Evolutionary conservation across 306 rosid genomes (phyloP).

Genomic region (Hylodesmum podocarpum): DNA sequence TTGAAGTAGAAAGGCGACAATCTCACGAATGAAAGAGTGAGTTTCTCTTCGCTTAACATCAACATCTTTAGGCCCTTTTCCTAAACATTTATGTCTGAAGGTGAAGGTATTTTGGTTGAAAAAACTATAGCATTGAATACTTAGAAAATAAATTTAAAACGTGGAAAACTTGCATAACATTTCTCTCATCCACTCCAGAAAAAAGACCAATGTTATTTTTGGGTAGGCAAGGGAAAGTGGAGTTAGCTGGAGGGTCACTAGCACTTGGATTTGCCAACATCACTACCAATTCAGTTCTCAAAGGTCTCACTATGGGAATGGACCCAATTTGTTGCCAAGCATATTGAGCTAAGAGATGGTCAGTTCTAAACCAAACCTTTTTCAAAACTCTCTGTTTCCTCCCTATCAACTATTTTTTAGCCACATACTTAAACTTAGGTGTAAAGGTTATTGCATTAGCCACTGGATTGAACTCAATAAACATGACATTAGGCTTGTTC

Average conservation of each 20-base stretch:
- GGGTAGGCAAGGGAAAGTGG: conserved; percentile 76
- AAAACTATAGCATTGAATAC: too few relatives aligned
- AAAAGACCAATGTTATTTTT: conserved; percentile 86
- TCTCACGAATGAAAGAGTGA: too few relatives aligned
- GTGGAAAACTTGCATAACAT: too few relatives aligned
- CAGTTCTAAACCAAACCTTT: conserved; percentile 69
- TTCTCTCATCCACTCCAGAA: too few relatives aligned
- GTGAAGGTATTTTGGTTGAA: too few relatives aligned
- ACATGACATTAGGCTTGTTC: conserved; percentile 54
- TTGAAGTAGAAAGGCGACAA: too few relatives aligned
- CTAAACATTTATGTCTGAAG: too few relatives aligned
- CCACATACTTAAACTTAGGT: conserved; percentile 56
- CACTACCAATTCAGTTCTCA: conserved; percentile 70
- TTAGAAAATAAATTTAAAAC: too few relatives aligned
- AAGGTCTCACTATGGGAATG: conserved; percentile 84
- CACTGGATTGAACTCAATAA: conserved; percentile 70
- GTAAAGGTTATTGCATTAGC: conserved; percentile 78
- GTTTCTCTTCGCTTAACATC: too few relatives aligned
- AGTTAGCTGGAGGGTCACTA: conserved; percentile 85
- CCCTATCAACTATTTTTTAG: conserved; percentile 67
- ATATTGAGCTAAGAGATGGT: conserved; percentile 71
- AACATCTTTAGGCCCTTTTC: too few relatives aligned
- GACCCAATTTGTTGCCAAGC: conserved; percentile 98
- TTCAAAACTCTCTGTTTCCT: conserved; percentile 70
- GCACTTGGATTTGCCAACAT: conserved; percentile 85